Evolutionary conservation across 2,329 filamentous ascomycete species (phyloP).

Genomic region (Diaporthe batatas): DNA sequence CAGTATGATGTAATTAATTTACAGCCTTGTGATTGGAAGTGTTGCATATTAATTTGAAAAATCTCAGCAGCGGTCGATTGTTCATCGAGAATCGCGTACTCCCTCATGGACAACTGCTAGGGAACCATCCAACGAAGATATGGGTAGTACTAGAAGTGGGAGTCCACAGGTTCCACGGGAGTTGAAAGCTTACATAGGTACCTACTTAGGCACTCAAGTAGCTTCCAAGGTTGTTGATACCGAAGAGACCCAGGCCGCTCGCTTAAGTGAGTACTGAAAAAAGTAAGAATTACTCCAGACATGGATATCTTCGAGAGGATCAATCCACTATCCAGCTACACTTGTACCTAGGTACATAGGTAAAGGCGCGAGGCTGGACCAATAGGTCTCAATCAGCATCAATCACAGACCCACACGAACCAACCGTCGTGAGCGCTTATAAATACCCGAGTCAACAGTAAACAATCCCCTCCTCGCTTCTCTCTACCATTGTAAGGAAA

Average conservation of each 20-base stretch:
- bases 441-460: neutral
- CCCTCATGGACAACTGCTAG: neutral
- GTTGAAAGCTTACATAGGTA: neutral
- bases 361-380: neutral
- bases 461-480: neutral
- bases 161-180: neutral
- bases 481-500: neutral
- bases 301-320: neutral
- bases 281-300: neutral
- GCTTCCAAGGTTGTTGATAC: neutral
- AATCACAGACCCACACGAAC: neutral
- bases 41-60: neutral
- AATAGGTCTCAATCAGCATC: neutral
- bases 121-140: neutral
- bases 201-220: no score
- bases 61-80: neutral
- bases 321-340: no score
- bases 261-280: no score
- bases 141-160: neutral
- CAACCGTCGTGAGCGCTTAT: neutral
- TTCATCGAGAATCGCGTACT: neutral
- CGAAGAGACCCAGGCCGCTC: no score
- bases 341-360: no score
- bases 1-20: neutral
- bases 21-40: neutral